Evolutionary conservation across 176 grass and related monocot species (phyloP), one percentile per base, ranked within the genome.

Genomic region (Musa schizocarpa): DNA sequence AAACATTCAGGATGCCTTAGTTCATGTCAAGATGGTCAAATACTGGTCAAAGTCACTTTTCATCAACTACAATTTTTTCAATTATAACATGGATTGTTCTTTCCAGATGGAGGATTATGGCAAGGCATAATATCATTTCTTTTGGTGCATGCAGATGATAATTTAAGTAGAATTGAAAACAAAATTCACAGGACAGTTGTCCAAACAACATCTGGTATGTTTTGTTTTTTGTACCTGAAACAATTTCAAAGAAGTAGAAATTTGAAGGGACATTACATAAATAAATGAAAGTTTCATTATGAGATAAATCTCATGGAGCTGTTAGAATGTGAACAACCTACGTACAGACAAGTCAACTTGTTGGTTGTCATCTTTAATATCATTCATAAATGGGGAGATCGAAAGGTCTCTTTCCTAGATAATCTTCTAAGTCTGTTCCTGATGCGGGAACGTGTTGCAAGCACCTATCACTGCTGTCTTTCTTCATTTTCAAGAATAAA

Each of bases 341-440:
- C 21, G 10, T 26, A 69, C 20, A 20, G 16, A 14, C 1, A 27
- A 70, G 51, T 3, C 16, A 70, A 8, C 8, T 52, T 70, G 13
- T 70, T 3, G 11, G 14, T 12, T 53, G 48, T 75, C 24, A 49
- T 59, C 27, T 59, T 43, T 34, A 23, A 52, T 9, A 20, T 67
- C 87, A 98, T 78, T 98, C 82, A 78, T 91, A 98, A 76, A 98
- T 98, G 50, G 94, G 94, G 43, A 98, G 84, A 87, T 98, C 84
- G 71, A 56, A 21, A 21, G 76, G 80, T 54, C 56, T 85, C 50
- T 89, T 84, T 80, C 74, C 78, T 34, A 16, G 73, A 53, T 11
- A 0, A 12, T 50, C 52, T 66, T 63, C 82, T 16, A 14, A 13
- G 3, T 69, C 67, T 10, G 10, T 72, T 43, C 63, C 86, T 1